phyloP scores from a whole-genome alignment of 495 filamentous ascomycete species.

The Xylaria curta region DNA sequence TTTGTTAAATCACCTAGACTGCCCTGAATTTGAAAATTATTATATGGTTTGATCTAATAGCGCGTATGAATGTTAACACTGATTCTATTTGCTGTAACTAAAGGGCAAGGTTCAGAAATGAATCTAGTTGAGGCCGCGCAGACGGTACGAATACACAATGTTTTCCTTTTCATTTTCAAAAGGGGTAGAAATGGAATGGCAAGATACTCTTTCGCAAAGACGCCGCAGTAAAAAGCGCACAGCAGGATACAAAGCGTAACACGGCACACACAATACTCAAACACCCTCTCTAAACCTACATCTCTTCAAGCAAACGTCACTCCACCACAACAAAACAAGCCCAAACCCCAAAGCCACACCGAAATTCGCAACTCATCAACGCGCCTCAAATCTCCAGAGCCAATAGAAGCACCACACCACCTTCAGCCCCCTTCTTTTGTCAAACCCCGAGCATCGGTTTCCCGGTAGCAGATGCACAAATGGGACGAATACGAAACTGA shows the following conservation, averaged over 20 bases:
- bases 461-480: not conserved
- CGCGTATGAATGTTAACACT: not conserved
- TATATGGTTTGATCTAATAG: not conserved
- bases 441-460: slow-evolving; percentile 8
- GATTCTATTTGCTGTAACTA: not conserved
- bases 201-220: not conserved
- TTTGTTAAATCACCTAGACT: not conserved
- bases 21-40: not conserved
- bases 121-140: not conserved
- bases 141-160: not conserved
- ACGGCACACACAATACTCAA: not conserved
- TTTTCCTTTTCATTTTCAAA: not conserved
- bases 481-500: not conserved
- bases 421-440: not conserved
- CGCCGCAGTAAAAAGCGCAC: not conserved
- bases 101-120: not conserved
- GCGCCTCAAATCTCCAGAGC: not conserved
- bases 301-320: not conserved
- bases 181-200: not conserved
- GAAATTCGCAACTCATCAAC: not conserved
- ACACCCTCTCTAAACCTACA: not conserved
- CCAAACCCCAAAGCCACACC: slow-evolving; percentile 8
- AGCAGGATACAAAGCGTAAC: not conserved
- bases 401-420: not conserved
- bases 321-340: not conserved